Evolutionary conservation across 495 filamentous ascomycete genomes (phyloP), one percentile per base, ranked within the genome.

Genomic region (Parachaetomium inaequale): DNA sequence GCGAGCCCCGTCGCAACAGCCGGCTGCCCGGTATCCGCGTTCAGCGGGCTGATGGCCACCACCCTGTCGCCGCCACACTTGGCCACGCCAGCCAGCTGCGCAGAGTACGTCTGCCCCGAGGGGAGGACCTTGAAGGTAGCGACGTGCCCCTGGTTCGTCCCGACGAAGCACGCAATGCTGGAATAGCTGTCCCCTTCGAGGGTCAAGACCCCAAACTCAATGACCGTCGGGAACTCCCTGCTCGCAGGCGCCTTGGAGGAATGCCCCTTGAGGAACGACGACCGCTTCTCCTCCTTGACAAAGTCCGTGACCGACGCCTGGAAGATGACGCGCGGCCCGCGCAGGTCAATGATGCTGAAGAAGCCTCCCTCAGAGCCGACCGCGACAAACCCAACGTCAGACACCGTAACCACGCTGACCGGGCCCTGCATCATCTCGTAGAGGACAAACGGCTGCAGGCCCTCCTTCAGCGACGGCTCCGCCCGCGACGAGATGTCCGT

Each of bases 121-220:
- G 94, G 94, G 8, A 98, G 76, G 19, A 98, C 78, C 75, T 94
- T 96, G 76, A 98, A 93, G 0, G 94, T 97, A 21, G 85, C 85
- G 31, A 97, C 76, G 60, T 87, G 87, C 23, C 94, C 94, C 38
- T 85, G 67, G 66, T 88, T 92, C 0, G 93, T 98, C 11, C 95
- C 94, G 4, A 94, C 88, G 68, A 97, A 96, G 65, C 93, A 88
- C 50, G 88, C 85, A 58, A 98, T 96, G 66, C 90, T 96, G 7
- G 93, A 96, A 68, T 96, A 98, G 63, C 90, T 88, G 74, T 97
- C 93, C 0, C 88, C 90, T 47, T 98, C 94, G 21, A 96, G 77
- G 14, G 88, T 94, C 85, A 98, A 87, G 31, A 97, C 90, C 61
- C 90, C 91, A 78, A 98, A 98, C 72, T 96, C 90, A 12, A 97